These are phyloP conservation scores for Candida tetrigidarum DNA, from an alignment of 1,139 yeast genomes.

Conservation along the genomic window DNA sequence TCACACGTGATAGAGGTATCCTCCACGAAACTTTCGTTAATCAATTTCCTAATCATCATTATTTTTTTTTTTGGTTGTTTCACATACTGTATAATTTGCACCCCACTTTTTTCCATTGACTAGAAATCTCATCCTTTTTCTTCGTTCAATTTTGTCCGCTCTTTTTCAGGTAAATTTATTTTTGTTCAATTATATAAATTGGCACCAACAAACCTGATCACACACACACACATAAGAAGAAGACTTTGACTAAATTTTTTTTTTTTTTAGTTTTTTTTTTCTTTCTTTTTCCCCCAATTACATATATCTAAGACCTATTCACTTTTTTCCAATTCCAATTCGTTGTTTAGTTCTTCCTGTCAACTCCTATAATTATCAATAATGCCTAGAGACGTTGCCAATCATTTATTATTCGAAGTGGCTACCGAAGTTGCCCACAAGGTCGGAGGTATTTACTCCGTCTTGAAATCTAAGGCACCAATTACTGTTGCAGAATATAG, in stretches of 20 bases:
- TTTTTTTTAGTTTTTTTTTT: no score
- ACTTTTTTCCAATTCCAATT: not conserved
- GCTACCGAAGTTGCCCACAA: constrained; percentile 98
- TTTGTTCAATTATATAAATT: not conserved
- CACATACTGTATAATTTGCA: no score
- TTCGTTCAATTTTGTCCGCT: constrained; percentile 5
- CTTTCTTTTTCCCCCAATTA: not conserved
- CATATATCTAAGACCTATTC: no score
- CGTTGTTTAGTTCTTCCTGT: not conserved
- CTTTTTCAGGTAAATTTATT: no score
- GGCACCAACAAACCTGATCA: not conserved
- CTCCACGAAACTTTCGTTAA: not conserved
- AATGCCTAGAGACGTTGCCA: constrained; percentile 78
- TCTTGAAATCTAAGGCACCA: constrained; percentile 94
- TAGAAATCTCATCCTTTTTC: not conserved
- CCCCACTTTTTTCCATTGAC: constrained; percentile 7
- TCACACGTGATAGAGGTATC: constrained; percentile 1
- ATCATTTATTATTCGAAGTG: constrained; percentile 88
- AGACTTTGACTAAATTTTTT: no score
- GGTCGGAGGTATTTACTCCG: constrained; percentile 98
- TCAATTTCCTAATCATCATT: not conserved
- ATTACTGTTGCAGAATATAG: constrained; percentile 94
- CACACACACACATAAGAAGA: no score
- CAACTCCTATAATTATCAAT: constrained; percentile 3
- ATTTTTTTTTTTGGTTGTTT: not conserved